A percentile compares a stretch with the other conserved stretches of the same genome.
Conservation (phyloP, 169 alveolate species). For the Eimeria brunetti region DNA sequence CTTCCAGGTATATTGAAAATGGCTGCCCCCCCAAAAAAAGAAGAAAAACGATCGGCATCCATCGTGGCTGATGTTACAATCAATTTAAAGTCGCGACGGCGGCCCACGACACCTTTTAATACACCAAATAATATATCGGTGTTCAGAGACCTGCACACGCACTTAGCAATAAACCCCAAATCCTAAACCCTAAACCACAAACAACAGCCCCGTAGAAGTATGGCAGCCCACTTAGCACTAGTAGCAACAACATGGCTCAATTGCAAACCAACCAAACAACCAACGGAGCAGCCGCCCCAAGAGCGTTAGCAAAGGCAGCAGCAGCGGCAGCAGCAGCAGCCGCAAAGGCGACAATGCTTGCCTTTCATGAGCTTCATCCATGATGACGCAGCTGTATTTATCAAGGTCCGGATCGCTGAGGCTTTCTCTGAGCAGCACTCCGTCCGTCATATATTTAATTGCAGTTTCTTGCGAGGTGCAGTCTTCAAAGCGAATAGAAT, state of each 20-base stretch:
- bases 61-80: conserved; percentile 99
- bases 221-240: neutral
- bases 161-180: neutral
- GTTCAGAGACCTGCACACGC: conserved; percentile 91
- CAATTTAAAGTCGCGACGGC: conserved; percentile 98
- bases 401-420: conserved; percentile 98
- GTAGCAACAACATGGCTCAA: conserved; percentile 5
- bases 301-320: neutral
- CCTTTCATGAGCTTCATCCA: conserved; percentile 99
- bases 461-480: conserved; percentile 95
- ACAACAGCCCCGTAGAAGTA: too few species aligned
- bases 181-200: neutral
- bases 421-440: conserved; percentile 99
- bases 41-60: conserved; percentile 98
- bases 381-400: conserved; percentile 97
- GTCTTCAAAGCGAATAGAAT: conserved; percentile 99
- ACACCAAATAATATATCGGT: conserved; percentile 99
- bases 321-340: conserved; percentile 26
- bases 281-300: neutral
- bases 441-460: conserved; percentile 99
- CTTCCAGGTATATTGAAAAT: conserved; percentile 99
- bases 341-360: neutral
- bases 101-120: conserved; percentile 95
- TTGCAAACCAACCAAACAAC: neutral
- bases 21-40: conserved; percentile 99